phyloP scores from a whole-genome alignment of 2,329 filamentous ascomycete genomes.

The Setomelanomma holmii region DNA sequence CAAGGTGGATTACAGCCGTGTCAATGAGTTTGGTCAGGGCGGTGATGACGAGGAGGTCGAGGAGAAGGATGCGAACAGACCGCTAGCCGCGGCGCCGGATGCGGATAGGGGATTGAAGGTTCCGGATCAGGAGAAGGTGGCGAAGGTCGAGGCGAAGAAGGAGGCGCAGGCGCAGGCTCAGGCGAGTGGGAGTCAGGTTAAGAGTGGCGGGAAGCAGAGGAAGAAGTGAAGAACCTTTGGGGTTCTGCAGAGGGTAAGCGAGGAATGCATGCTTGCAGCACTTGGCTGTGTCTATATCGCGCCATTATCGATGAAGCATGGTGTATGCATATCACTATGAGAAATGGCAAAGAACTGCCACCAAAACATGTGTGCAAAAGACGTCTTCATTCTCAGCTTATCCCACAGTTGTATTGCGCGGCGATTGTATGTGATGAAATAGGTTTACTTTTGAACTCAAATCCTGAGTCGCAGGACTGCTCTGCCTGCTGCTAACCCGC shows the following conservation, averaged over 20 bases:
- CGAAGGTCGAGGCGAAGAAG: slow-evolving; percentile 27
- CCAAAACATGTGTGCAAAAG: no score
- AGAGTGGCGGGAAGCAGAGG: slow-evolving; percentile 39
- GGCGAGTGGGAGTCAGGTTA: slow-evolving; percentile 36
- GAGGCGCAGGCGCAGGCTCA: slow-evolving; percentile 23
- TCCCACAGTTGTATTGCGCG: no score
- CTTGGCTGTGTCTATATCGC: no score
- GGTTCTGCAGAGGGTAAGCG: not conserved
- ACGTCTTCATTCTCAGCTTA: no score
- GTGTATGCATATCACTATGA: no score
- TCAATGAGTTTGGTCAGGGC: slow-evolving; percentile 98
- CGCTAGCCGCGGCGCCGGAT: slow-evolving; percentile 45
- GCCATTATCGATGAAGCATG: no score
- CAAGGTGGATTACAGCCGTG: slow-evolving; percentile 85
- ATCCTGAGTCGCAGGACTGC: no score
- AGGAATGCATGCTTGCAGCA: no score
- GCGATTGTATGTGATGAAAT: no score
- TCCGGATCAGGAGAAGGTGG: slow-evolving; percentile 21
- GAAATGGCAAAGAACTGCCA: no score
- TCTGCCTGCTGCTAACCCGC: no score
- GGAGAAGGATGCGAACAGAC: slow-evolving; percentile 56
- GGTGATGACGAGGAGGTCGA: slow-evolving; percentile 78
- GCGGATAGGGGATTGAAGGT: slow-evolving; percentile 37
- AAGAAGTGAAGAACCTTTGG: slow-evolving; percentile 31
- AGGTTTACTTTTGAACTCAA: no score